Evolutionary conservation across 768 basidiomycete species (phyloP), one percentile per base, ranked within the genome.

Genomic region (Tylopilus felleus): DNA sequence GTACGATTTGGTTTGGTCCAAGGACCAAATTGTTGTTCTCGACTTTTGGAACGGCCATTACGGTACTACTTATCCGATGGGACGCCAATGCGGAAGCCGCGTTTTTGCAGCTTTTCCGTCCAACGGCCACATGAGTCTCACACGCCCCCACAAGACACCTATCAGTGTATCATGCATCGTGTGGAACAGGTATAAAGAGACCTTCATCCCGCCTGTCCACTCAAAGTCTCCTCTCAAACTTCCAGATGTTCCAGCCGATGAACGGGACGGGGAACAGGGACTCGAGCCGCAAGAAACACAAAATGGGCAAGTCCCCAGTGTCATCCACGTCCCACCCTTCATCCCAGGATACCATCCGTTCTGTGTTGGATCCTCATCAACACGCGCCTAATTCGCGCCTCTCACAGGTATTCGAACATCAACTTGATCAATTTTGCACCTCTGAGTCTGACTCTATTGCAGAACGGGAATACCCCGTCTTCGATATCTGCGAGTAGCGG

Each of bases 41-140:
- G n/a, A n/a, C n/a, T n/a, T n/a, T n/a, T n/a, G n/a, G n/a, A n/a
- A n/a, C n/a, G n/a, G n/a, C n/a, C n/a, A n/a, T n/a, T n/a, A n/a
- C n/a, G n/a, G n/a, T n/a, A n/a, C n/a, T n/a, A n/a, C n/a, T n/a
- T n/a, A n/a, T n/a, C n/a, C n/a, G n/a, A n/a, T n/a, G n/a, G n/a
- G n/a, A n/a, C n/a, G n/a, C n/a, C 56, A 67, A 59, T 17, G 65
- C 53, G 65, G 60, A 52, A 33, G 28, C 55, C 65, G 58, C 61
- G 49, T 56, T 63, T 47, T 31, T 40, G 36, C 29, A n/a, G n/a
- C n/a, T n/a, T n/a, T n/a, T n/a, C n/a, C n/a, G n/a, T 17, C 49
- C 36, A 38, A 31, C 50, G 22, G 31, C 19, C 31, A 41, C 59
- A 58, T 28, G 60, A 51, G 47, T 42, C 44, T 38, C 39, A 57